phyloP scores from a whole-genome alignment of 352 stramenopile genomes.

The Pythium biforme region DNA sequence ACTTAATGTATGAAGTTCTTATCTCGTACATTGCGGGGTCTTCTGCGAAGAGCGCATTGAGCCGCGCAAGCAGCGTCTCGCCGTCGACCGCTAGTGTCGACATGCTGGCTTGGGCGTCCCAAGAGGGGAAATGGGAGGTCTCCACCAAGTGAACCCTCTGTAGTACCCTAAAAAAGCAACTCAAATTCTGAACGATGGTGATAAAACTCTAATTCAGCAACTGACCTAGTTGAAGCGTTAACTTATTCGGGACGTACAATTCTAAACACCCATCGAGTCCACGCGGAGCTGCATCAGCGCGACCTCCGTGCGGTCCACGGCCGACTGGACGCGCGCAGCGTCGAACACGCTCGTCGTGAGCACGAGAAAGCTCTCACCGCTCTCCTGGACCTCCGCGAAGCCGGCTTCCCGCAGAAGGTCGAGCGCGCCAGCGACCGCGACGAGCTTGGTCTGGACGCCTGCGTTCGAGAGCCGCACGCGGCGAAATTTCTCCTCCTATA shows the following conservation, averaged over 20 bases:
- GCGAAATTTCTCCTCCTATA: conserved; percentile 71
- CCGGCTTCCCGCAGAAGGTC: conserved; percentile 63
- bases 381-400: conserved; percentile 38
- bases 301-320: conserved; percentile 60
- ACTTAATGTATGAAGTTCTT: neutral
- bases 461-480: conserved; percentile 62
- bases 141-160: neutral
- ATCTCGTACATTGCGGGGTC: conserved; percentile 62
- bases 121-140: neutral
- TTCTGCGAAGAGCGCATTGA: conserved; percentile 49
- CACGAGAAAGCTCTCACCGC: conserved; percentile 61
- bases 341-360: conserved; percentile 38
- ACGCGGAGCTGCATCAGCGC: conserved; percentile 65
- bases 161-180: neutral
- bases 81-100: conserved; percentile 15
- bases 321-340: conserved; percentile 47
- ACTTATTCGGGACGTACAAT: conserved; percentile 10
- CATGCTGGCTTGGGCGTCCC: neutral
- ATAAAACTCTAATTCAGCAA: conserved; percentile 18
- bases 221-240: conserved; percentile 16
- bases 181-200: neutral
- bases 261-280: conserved; percentile 29
- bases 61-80: conserved; percentile 36
- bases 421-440: conserved; percentile 47
- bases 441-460: conserved; percentile 63